Evolutionary conservation across 2,329 filamentous ascomycete species (phyloP).

Genomic region (Talaromyces pinophilus): DNA sequence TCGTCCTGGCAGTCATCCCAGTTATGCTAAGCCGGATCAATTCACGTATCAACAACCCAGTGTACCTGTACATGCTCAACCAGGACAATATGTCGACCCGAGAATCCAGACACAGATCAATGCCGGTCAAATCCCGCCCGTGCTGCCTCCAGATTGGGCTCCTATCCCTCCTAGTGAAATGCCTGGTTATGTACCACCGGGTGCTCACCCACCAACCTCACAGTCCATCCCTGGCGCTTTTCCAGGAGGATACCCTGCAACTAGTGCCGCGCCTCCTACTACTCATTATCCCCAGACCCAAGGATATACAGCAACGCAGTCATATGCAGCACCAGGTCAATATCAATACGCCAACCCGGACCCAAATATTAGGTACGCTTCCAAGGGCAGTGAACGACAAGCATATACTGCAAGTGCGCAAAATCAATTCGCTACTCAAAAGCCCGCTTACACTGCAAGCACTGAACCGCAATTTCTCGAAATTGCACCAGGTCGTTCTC

Average conservation of each 20-base stretch:
- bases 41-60: slow-evolving; percentile 37
- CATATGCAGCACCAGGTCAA: slow-evolving; percentile 36
- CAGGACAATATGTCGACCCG: slow-evolving; percentile 24
- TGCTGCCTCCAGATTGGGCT: slow-evolving; percentile 37
- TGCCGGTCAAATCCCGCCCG: slow-evolving; percentile 24
- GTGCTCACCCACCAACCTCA: slow-evolving; percentile 29
- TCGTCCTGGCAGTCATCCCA: slow-evolving; percentile 33
- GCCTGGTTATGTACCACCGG: slow-evolving; percentile 45
- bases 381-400: slow-evolving; percentile 23
- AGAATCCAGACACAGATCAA: slow-evolving; percentile 23
- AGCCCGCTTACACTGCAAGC: slow-evolving; percentile 31
- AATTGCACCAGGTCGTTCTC: slow-evolving; percentile 34
- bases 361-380: slow-evolving; percentile 40
- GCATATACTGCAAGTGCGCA: slow-evolving; percentile 31
- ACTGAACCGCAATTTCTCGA: slow-evolving; percentile 34
- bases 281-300: slow-evolving; percentile 15
- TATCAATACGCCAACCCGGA: slow-evolving; percentile 46
- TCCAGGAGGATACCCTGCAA: slow-evolving; percentile 21
- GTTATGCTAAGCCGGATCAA: slow-evolving; percentile 36
- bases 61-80: slow-evolving; percentile 27
- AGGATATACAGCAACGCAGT: slow-evolving; percentile 19
- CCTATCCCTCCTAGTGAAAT: slow-evolving; percentile 44
- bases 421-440: slow-evolving; percentile 33
- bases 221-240: slow-evolving; percentile 23
- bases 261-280: neutral